Conservation (phyloP, 768 basidiomycete genomes). For the Leccinum ochraceum region DNA sequence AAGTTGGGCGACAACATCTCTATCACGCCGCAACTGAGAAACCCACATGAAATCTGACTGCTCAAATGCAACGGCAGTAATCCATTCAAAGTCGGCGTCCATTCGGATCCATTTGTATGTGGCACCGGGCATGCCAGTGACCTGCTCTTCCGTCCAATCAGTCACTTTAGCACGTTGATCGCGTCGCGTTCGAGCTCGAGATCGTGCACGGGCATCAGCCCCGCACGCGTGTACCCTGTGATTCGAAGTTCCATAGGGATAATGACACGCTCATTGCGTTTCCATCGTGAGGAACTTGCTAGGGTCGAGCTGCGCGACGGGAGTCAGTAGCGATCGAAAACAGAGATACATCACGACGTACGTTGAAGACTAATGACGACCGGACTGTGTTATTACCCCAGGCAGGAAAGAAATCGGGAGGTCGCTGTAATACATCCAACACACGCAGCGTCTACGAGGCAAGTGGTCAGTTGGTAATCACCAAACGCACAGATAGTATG, state of each 20-base stretch:
- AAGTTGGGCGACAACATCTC: slow-evolving; percentile 95
- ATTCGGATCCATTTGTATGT: slow-evolving; percentile 99
- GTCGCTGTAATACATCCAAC: slow-evolving; percentile 55
- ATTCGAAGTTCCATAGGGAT: slow-evolving; percentile 53
- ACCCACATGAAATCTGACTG: slow-evolving; percentile 99
- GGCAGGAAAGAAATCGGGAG: not conserved
- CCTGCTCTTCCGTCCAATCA: slow-evolving; percentile 94
- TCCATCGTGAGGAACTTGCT: slow-evolving; percentile 33
- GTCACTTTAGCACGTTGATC: slow-evolving; percentile 64
- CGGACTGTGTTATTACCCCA: not conserved
- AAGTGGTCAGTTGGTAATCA: not conserved
- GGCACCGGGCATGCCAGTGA: slow-evolving; percentile 76
- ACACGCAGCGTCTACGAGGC: slow-evolving; percentile 48
- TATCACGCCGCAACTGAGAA: slow-evolving; percentile 89
- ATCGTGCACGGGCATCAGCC: slow-evolving; percentile 22
- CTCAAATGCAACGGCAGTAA: slow-evolving; percentile 87
- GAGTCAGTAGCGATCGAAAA: not conserved
- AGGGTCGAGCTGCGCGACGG: slow-evolving; percentile 21
- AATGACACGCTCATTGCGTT: slow-evolving; percentile 48
- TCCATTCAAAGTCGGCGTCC: slow-evolving; percentile 99
- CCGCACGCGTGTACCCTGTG: slow-evolving; percentile 36
- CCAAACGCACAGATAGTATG: too few relatives aligned
- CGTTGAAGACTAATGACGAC: slow-evolving; percentile 24
- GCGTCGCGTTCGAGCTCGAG: not conserved
- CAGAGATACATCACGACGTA: not conserved